Percentiles rank a stretch among this genome's conserved stretches.
Conservation (phyloP, 2,329 filamentous ascomycete species). For the Aspergillus sp. region DNA sequence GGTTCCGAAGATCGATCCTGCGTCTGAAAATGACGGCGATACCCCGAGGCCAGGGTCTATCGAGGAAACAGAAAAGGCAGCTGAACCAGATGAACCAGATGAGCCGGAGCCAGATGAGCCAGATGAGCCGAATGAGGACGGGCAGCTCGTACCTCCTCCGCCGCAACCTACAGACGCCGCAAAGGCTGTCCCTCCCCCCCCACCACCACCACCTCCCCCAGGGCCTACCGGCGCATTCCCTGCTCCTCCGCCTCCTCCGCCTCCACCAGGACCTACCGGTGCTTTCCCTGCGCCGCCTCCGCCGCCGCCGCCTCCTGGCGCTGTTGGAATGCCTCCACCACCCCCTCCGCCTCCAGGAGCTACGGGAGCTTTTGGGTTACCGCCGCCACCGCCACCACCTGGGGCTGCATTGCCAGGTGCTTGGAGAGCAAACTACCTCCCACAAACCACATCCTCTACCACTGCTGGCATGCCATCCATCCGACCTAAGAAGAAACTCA, state of each 20-base stretch:
- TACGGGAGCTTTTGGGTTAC: conserved; percentile 24
- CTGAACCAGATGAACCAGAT: conserved; percentile 23
- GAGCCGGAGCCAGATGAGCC: too few species aligned
- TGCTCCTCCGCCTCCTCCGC: conserved; percentile 41
- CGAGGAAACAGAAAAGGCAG: conserved; percentile 53
- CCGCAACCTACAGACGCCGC: conserved; percentile 38
- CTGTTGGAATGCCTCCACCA: conserved; percentile 28
- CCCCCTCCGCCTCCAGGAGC: conserved; percentile 35
- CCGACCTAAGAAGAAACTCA: conserved; percentile 97
- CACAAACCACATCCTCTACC: conserved; percentile 46
- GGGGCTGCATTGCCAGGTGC: conserved; percentile 48
- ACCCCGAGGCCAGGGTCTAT: conserved; percentile 62
- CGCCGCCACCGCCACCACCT: conserved; percentile 53
- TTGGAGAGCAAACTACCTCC: conserved; percentile 62
- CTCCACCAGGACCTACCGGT: conserved; percentile 36
- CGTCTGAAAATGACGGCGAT: conserved; percentile 8
- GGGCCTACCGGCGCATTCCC: conserved; percentile 33
- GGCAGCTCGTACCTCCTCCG: conserved; percentile 32
- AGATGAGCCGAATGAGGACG: conserved; percentile 7
- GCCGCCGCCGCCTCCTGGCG: conserved; percentile 34
- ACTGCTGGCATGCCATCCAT: conserved; percentile 67
- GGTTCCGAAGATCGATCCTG: conserved; percentile 60
- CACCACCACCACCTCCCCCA: conserved; percentile 31
- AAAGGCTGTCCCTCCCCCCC: conserved; percentile 34
- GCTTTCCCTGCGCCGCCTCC: conserved; percentile 41